These are phyloP conservation scores for Suillus lakei DNA, from an alignment of 768 basidiomycete species.

Conservation along the genomic window DNA sequence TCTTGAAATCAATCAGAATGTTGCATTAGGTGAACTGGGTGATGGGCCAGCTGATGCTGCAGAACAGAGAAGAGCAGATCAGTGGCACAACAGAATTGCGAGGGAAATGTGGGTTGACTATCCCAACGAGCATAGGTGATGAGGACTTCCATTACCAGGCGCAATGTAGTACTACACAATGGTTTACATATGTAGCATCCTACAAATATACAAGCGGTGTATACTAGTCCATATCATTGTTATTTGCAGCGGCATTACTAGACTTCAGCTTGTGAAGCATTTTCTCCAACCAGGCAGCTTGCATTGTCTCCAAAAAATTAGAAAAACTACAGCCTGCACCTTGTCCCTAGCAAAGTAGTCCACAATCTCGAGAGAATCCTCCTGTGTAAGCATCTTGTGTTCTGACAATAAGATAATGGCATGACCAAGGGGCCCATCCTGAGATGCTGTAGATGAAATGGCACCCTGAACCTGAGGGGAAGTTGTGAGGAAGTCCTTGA, in stretches of 20 bases:
- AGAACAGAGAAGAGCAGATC: conserved; percentile 7
- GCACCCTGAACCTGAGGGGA: too few relatives aligned
- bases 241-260: not conserved
- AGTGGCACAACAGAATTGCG: conserved; percentile 1
- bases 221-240: too few relatives aligned
- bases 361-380: not conserved
- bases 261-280: not conserved
- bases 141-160: too few relatives aligned
- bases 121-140: too few relatives aligned
- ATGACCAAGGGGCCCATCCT: not conserved
- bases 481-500: not conserved
- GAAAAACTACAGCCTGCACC: not conserved
- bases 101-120: too few relatives aligned
- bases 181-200: too few relatives aligned
- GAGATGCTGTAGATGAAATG: too few relatives aligned
- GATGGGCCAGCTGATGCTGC: conserved; percentile 9
- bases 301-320: not conserved
- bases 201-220: too few relatives aligned
- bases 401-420: not conserved
- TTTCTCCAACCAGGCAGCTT: not conserved
- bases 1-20: not conserved
- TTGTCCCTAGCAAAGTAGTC: not conserved
- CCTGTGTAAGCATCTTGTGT: not conserved
- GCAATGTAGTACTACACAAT: too few relatives aligned
- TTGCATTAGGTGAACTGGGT: not conserved